Base-by-base conservation (phyloP, 345 rosid species). In the Alliaria petiolata region DNA sequence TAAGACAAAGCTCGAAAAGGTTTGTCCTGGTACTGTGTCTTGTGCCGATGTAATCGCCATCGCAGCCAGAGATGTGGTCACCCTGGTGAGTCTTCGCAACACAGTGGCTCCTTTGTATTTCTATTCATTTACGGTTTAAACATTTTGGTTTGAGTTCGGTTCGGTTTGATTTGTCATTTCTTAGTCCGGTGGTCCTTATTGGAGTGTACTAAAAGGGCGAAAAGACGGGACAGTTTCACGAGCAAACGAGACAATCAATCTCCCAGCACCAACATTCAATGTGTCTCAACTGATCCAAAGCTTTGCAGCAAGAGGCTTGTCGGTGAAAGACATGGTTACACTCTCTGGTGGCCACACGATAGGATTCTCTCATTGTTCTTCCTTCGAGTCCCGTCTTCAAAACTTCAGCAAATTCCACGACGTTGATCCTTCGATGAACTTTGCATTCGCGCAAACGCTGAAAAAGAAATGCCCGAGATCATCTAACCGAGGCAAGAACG, bases 351-450 rank as follows among this genome's bases (percentile, higher is more conserved):
- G 88, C 35, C 96, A 86, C 78, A 84, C 91, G 3, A 17, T 90
- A 33, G 96, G 96, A 12, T 85, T 90, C 76, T 88, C 95, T 1
- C 98, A 90, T 51, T 92, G 96, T 50, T 88, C 98, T 50, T 92
- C 98, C 5, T 90, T 90, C 30, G 70, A 85, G 75, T 19, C 79
- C 4, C 81, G 96, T 63, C 80, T 92, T 62, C 85, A 52, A 59
- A 84, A 83, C 64, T 92, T 92, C 64, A 84, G 83, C 65, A 70
- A 83, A 15, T 9, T 81, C 33, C 87, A 84, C 25, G 84, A 85
- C 36, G 57, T 76, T 15, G 98, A 92, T 75, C 93, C 96, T 1
- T 83, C 73, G 1, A 84, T 92, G 81, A 78, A 87, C 76, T 39
- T 8, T 2, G 74, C 71, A 4, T 81, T 90, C 6, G 93, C 84